phyloP scores from a whole-genome alignment of 108 stramenopile genomes.

The Seminavis robusta region DNA sequence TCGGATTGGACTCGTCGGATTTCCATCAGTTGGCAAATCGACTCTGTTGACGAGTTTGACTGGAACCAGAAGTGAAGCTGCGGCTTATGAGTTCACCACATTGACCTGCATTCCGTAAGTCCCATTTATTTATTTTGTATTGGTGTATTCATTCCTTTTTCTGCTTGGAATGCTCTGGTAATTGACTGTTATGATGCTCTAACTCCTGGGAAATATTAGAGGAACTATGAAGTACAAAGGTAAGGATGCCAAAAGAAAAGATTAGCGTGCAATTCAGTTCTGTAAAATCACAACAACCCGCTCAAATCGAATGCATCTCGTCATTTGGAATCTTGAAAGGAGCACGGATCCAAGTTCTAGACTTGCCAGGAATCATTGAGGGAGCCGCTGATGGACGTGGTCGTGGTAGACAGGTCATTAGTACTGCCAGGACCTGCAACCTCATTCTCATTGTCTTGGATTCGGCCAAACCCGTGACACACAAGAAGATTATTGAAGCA shows the following conservation, averaged over 20 bases:
- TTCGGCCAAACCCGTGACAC: conserved; percentile 92
- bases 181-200: too few relatives aligned
- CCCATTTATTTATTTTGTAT: too few relatives aligned
- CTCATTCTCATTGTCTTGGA: conserved; percentile 94
- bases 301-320: not conserved
- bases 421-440: conserved; percentile 96
- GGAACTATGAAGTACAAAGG: conserved; percentile 94
- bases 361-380: conserved; percentile 99
- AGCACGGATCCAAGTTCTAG: conserved; percentile 97
- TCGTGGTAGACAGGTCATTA: conserved; percentile 94
- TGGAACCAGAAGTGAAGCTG: conserved; percentile 91
- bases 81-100: conserved; percentile 99
- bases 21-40: conserved; percentile 97
- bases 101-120: conserved; percentile 98
- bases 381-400: conserved; percentile 98
- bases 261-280: too few relatives aligned
- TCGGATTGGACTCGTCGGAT: conserved; percentile 95
- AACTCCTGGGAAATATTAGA: too few relatives aligned
- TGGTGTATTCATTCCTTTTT: too few relatives aligned
- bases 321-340: conserved; percentile 72
- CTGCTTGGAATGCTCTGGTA: too few relatives aligned
- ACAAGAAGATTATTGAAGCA: conserved; percentile 95
- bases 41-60: conserved; percentile 95
- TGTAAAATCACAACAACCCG: too few relatives aligned
- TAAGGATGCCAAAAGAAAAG: too few relatives aligned